Base-by-base conservation (phyloP, 139 green algal species). In the Chlorella ohadii region DNA sequence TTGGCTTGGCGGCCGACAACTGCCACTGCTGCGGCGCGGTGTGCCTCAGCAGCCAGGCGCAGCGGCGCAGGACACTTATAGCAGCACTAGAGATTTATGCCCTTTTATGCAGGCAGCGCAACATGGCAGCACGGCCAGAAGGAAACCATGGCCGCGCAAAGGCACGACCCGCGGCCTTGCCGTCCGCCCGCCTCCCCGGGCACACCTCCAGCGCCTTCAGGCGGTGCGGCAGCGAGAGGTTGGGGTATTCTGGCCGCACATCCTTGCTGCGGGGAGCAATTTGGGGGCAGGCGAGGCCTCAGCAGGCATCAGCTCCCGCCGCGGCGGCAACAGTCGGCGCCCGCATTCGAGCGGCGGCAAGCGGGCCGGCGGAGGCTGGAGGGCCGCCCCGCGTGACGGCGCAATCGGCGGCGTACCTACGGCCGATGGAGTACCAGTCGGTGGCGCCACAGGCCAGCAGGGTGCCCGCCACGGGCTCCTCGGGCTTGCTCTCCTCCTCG, bases 391-490 rank as follows among this genome's bases (percentile, higher is more conserved):
- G 77, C 22, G 23, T 39, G 41, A 51, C 13, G 15, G 51, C 64
- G 51, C 34, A 44, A 63, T n/a, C 56, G 51, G 12, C 12, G 15
- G 15, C 51, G 11, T 13, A 59, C 51, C 27, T 82, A 51, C 51
- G 65, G 0, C 38, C 64, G n/a, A 78, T 66, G 41, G 47, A 79
- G 63, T 61, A 85, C 47, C 51, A 67, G 27, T 64, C 81, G 95
- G 96, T 98, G 41, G 89, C 92, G 4, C 95, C 95, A 25, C 86
- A 89, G 72, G 94, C 94, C 20, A 98, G 39, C n/a, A 98, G 65
- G 33, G 92, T 88, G 11, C 94, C 93, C 0, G 86, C 91, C 31
- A 84, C 73, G 34, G 16, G 5, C 36, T 20, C 23, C 73, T 86
- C 47, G 28, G 28, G 44, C 64, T 76, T 56, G 65, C 66, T 77